A percentile compares a stretch with the other conserved stretches of the same genome.
phyloP scores from a whole-genome alignment of 345 rosid genomes.

The Murraya paniculata region DNA sequence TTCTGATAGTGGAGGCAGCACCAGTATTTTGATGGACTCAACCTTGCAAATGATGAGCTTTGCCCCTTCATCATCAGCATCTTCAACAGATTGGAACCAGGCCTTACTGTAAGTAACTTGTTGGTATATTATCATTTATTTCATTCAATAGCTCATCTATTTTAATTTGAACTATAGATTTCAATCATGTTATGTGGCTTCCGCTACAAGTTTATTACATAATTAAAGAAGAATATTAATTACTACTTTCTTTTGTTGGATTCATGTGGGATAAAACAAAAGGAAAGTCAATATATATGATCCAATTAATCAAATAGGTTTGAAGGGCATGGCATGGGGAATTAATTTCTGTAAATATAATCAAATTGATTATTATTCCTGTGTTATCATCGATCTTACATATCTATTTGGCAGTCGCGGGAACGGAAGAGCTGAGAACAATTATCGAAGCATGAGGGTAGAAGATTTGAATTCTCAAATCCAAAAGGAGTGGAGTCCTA shows the following conservation, averaged over 20 bases:
- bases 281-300: slow-evolving; percentile 16
- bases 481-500: slow-evolving; percentile 46
- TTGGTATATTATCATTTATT: neutral
- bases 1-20: slow-evolving; percentile 34
- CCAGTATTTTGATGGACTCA: slow-evolving; percentile 43
- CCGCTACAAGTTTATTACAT: slow-evolving; percentile 8
- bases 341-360: too few species aligned
- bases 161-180: neutral
- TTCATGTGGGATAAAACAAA: neutral
- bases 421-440: slow-evolving; percentile 27
- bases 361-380: too few species aligned
- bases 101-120: slow-evolving; percentile 44
- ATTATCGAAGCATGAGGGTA: slow-evolving; percentile 37
- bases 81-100: slow-evolving; percentile 46
- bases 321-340: too few species aligned
- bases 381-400: too few species aligned
- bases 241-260: neutral
- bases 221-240: neutral
- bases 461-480: slow-evolving; percentile 52
- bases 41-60: slow-evolving; percentile 42
- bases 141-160: neutral
- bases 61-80: slow-evolving; percentile 32
- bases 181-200: slow-evolving; percentile 18
- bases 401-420: slow-evolving; percentile 20
- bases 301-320: slow-evolving; percentile 6